Evolutionary conservation across 2,329 filamentous ascomycete genomes (phyloP), one percentile per base, ranked within the genome.

Genomic region (Setomelanomma holmii): DNA sequence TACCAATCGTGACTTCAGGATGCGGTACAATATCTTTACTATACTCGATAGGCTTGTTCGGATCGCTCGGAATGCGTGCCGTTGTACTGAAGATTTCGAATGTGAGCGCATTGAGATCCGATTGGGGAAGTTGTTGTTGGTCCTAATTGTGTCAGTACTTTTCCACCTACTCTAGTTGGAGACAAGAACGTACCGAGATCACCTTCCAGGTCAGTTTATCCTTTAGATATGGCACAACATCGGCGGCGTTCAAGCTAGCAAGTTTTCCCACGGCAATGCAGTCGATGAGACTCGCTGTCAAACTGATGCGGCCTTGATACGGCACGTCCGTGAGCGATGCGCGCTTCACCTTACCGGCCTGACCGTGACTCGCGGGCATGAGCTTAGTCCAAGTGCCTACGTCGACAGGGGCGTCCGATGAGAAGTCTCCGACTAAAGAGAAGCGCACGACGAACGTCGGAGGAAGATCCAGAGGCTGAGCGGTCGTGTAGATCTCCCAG

Each of bases 271-370:
- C 57, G 1, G 55, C 50, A 5, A 72, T 48, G 4, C 54, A 55
- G 33, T 68, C 67, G 4, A 72, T 22, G 10, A 74, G 58, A 39
- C 53, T 58, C 1, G 55, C 42, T 1, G 70, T 74, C 45, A 74
- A 47, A 27, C 60, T 64, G 3, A 69, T 52, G 0, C 53, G 60
- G 6, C 66, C 62, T 14, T 53, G 48, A 8, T 62, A 6, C 7
- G 47, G 47, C 39, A 41, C 47, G 1, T 63, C 58, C 1, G 45
- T 20, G n/a, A 47, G 43, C 17, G 48, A 49, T 4, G 27, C 45
- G 19, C 48, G 49, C 1, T 84, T 84, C 48, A 83, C 80, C 54
- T 84, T 86, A 4, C 38, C 39, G 8, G 20, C 35, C 14, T 52
- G 27, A 10, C 10, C 48, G 20, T 57, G 53, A 4, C 45, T 41